These are phyloP conservation scores for Trifolium subterraneum DNA, from an alignment of 306 rosid genomes.

Conservation along the genomic window DNA sequence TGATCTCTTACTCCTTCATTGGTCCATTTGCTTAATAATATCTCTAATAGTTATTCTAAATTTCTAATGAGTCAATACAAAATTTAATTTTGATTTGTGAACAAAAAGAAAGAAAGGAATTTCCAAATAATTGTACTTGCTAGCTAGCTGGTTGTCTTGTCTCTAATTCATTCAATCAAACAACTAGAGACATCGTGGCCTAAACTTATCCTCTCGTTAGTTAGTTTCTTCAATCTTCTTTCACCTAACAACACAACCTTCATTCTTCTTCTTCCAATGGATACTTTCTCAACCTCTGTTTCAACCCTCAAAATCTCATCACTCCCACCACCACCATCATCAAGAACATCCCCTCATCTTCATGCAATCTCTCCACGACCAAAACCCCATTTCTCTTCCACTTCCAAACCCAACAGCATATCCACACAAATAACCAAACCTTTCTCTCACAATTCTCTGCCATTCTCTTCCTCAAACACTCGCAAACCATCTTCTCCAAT, in stretches of 20 bases:
- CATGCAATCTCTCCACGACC: constrained; percentile 42
- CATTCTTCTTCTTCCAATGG: constrained; percentile 54
- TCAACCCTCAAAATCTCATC: constrained; percentile 61
- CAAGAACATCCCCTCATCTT: constrained; percentile 40
- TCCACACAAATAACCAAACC: constrained; percentile 48
- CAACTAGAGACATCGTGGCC: background rate
- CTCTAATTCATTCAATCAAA: no score
- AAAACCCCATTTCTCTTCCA: constrained; percentile 47
- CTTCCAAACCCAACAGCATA: constrained; percentile 18
- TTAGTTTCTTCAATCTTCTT: no score
- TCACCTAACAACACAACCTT: no score
- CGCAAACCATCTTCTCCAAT: constrained; percentile 33
- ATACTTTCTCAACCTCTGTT: constrained; percentile 68
- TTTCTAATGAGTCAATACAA: no score
- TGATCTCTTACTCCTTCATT: no score
- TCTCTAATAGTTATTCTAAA: no score
- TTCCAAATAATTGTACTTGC: no score
- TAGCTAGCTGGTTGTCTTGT: no score
- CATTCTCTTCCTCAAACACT: constrained; percentile 37
- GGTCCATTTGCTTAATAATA: no score
- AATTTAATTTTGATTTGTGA: no score
- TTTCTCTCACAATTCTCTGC: constrained; percentile 45
- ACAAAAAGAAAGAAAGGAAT: no score
- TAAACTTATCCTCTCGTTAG: background rate
- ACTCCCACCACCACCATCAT: constrained; percentile 37